Base-by-base conservation (phyloP, 176 grass and related monocot species). In the Musa schizocarpa region DNA sequence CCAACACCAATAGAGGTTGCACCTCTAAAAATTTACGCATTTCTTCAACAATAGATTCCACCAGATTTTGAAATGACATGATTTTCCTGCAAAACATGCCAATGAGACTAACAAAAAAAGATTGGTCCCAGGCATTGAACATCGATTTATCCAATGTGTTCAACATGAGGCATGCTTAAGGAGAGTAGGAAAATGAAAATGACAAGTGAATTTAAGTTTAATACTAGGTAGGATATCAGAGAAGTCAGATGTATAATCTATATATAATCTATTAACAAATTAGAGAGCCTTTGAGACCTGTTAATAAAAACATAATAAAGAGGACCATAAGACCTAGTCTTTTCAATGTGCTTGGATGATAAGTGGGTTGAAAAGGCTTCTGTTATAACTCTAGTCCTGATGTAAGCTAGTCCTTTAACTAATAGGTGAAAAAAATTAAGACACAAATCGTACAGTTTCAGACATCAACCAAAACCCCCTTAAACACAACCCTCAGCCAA, bases 1-100 rank as follows among this genome's bases (percentile, higher is more conserved):
- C 84, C 81, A 98, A 76, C 61, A 98, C 86, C 78, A 98, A 81
- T 75, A 87, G 71, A 85, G 90, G 86, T 77, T 93, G 90, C 87
- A 85, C 77, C 72, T 81, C 75, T 34, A 93, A 89, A 75, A 98
- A 61, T 62, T 72, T 85, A 71, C 51, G 82, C 77, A 91, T 82
- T 77, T 91, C 84, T 19, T 98, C 72, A 74, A 98, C 86, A 80
- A 91, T 76, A 77, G 64, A 81, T 93, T 91, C 88, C 10, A 76
- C 61, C 73, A 82, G 54, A 72, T 69, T 87, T 75, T 93, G 87
- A 54, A 82, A 73, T 76, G 90, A 85, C 76, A 84, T 50, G 58
- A 27, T 80, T 53, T 79, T 91, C 82, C 90, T 97, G 81, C 62
- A 87, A 65, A 71, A 52, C 76, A 77, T 78, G 24, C 66, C 62